Base-by-base conservation (phyloP, 805 yeast species). In the Lipomyces orientalis region DNA sequence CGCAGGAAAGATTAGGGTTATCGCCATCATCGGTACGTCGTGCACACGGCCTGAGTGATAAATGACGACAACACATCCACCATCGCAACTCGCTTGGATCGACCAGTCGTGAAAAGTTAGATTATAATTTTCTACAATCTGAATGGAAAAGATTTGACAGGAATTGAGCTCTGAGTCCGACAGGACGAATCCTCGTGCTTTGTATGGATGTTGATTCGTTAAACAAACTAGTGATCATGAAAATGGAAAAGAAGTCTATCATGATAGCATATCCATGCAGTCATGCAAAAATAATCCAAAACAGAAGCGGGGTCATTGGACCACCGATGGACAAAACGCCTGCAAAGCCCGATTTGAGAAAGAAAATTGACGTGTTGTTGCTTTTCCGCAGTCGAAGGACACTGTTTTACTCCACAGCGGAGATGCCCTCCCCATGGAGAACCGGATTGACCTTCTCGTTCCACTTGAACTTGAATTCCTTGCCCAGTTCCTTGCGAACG, bases 401-500 rank as follows among this genome's bases (percentile, higher is more conserved):
- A 51, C 55, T 51, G 55, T 19, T 51, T 51, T 51, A 51, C 55
- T 51, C 55, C 55, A 51, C 55, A 51, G 55, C 55, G 31, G 55
- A 51, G 55, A 22, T 51, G 55, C 55, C 55, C 33, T 51, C 55
- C 55, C 12, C 55, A 2, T 51, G 33, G 55, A 51, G 55, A 51
- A 51, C 55, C 19, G 55, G 55, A 51, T 51, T 51, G 55, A 51
- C 55, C 55, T 51, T 51, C 55, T 51, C 55, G 55, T 51, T 51
- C 55, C 55, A 51, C 19, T 51, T 51, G 55, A 51, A 51, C 55
- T 51, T 51, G 55, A 51, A 51, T 19, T 51, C 55, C 55, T 51
- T 51, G 55, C 55, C 55, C 55, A 51, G 55, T 19, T 51, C 55
- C 33, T 51, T 51, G 55, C 94, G 74, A 90, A 88, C 31, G 94